Base-by-base conservation (phyloP, 164 flowering plant species). In the Vitis rotundifolia region DNA sequence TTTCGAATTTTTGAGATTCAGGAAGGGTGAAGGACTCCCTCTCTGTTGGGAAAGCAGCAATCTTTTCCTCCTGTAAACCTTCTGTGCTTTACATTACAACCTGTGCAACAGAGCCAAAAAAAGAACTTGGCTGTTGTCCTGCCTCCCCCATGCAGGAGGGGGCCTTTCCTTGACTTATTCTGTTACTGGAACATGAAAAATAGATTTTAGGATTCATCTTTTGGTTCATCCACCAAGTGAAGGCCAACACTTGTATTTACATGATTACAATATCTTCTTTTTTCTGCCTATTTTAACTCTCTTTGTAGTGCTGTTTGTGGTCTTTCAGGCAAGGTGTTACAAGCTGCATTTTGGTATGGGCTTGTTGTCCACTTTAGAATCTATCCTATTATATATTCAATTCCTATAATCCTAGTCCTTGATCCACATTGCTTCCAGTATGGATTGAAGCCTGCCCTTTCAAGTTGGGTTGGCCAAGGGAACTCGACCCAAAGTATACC, bases 341-440 rank as follows among this genome's bases (percentile, higher is more conserved):
- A 93, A 77, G 93, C 94, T 68, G 96, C 96, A 75, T 68, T 91
- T 71, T 95, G 94, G 96, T 93, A 89, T 81, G 99, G 97, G 66
- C 89, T 95, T 68, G 84, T 91, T 72, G 98, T 95, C 83, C 98
- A 95, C 78, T 84, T 95, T 70, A 87, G 98, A 78, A 86, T 93
- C 49, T 95, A 95, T 68, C 99, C 99, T 4, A 90, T 95, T 60
- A 93, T 95, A 18, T 95, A 95, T 78, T 88, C 93, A 11, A 86
- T 93, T 74, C 94, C 98, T 15, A 86, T 91, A 67, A 66, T 95
- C 64, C 62, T 92, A 67, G 75, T 86, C 79, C 91, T 95, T 72
- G 89, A 89, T 74, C 84, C 88, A 61, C 70, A 29, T 15, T 61
- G 73, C 70, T 79, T 82, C 61, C 80, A 26, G 77, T 69, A 77